phyloP scores from a whole-genome alignment of 768 basidiomycete genomes.

The Amanita fuliginea region DNA sequence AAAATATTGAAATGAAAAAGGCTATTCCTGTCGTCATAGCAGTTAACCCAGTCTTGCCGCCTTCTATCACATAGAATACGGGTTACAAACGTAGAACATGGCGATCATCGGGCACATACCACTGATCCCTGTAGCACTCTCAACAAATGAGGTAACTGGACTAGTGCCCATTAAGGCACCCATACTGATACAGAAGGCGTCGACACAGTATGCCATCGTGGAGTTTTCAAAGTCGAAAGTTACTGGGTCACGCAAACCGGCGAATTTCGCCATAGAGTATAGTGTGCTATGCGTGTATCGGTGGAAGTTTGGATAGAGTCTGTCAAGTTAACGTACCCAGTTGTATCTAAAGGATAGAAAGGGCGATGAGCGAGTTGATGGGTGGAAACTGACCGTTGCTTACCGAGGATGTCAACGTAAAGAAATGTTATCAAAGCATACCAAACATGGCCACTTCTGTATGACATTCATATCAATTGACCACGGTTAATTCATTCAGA shows the following conservation, averaged over 20 bases:
- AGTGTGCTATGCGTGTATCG: conserved; percentile 47
- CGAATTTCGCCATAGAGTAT: conserved; percentile 88
- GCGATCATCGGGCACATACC: conserved; percentile 25
- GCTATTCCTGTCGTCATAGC: conserved; percentile 61
- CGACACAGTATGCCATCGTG: conserved; percentile 73
- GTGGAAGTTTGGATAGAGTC: background rate
- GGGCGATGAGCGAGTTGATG: background rate
- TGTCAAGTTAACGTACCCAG: conserved; percentile 22
- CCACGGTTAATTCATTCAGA: background rate
- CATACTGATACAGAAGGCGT: conserved; percentile 74
- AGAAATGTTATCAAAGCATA: conserved; percentile 84
- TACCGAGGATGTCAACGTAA: conserved; percentile 79
- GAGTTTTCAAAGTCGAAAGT: conserved; percentile 83
- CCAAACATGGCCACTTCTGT: conserved; percentile 67
- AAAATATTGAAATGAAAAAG: conserved; percentile 82
- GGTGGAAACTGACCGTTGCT: conserved; percentile 10
- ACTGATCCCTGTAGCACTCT: conserved; percentile 75
- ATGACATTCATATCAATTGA: conserved; percentile 10
- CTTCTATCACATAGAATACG: conserved; percentile 34
- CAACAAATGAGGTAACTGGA: conserved; percentile 76
- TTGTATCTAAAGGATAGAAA: conserved; percentile 27
- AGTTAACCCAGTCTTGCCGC: conserved; percentile 80
- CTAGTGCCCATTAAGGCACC: conserved; percentile 73
- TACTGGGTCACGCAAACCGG: conserved; percentile 72
- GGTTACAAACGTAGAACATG: too few relatives aligned